Conservation (phyloP, 495 filamentous ascomycete genomes). For the Penicillium parvum region DNA sequence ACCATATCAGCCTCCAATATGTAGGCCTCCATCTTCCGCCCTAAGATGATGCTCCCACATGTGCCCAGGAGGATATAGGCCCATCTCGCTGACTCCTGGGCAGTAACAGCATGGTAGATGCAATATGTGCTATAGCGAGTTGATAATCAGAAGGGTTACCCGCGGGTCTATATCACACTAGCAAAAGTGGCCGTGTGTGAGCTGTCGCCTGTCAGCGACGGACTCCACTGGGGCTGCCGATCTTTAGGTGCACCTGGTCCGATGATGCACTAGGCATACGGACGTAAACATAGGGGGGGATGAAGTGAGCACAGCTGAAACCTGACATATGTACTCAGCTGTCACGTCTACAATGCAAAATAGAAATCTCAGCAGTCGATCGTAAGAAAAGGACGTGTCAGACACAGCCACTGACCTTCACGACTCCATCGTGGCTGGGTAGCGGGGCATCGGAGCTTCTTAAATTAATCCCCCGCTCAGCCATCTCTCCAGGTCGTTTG, state of each 20-base stretch:
- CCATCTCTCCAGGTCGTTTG: conserved; percentile 1
- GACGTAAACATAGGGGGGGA: too few relatives aligned
- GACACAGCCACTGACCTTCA: conserved; percentile 19
- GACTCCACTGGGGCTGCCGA: background rate
- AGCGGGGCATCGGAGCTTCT: conserved; percentile 21
- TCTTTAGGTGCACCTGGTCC: background rate
- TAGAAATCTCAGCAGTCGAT: too few relatives aligned
- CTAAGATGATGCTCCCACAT: background rate
- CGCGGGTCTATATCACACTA: too few relatives aligned
- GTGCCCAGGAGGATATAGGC: background rate
- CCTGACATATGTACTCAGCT: too few relatives aligned
- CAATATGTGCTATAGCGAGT: too few relatives aligned
- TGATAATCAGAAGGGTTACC: too few relatives aligned
- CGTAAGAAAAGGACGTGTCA: background rate
- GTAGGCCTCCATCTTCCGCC: too few relatives aligned
- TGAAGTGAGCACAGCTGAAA: too few relatives aligned
- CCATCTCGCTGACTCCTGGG: background rate
- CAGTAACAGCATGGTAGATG: background rate
- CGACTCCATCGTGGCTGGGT: conserved; percentile 21
- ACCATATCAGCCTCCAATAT: too few relatives aligned
- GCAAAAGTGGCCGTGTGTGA: too few relatives aligned
- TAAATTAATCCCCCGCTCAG: conserved; percentile 17
- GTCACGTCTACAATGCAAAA: too few relatives aligned
- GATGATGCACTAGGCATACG: too few relatives aligned
- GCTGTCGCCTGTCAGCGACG: background rate